Evolutionary conservation across 441 rosid genomes (phyloP).

Genomic region (Dalechampia spathulata): DNA sequence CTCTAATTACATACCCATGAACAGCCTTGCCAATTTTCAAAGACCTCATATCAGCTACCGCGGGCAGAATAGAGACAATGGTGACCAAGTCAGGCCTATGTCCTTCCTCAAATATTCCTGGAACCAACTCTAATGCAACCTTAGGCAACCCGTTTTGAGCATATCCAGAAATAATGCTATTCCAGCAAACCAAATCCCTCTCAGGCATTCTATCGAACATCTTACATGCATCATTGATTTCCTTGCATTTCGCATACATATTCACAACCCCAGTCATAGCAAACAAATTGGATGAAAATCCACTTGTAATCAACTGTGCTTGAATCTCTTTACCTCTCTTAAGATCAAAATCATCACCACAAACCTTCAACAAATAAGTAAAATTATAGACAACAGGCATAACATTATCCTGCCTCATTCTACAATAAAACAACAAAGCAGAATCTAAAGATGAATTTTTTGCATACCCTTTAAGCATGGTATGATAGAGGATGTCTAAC

Average conservation of each 20-base stretch:
- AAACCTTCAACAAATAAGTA: slow-evolving; percentile 67
- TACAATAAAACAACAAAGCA: slow-evolving; percentile 44
- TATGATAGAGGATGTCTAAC: slow-evolving; percentile 61
- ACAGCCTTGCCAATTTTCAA: slow-evolving; percentile 58
- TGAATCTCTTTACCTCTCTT: slow-evolving; percentile 68
- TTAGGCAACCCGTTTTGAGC: slow-evolving; percentile 67
- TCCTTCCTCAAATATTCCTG: slow-evolving; percentile 51
- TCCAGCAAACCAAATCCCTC: slow-evolving; percentile 86
- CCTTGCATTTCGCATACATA: slow-evolving; percentile 62
- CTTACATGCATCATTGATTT: slow-evolving; percentile 47
- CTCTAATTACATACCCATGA: slow-evolving; percentile 63
- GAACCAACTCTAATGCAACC: slow-evolving; percentile 50
- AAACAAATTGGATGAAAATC: slow-evolving; percentile 50
- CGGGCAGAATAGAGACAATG: slow-evolving; percentile 72
- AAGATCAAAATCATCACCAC: slow-evolving; percentile 53
- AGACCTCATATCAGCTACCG: slow-evolving; percentile 49
- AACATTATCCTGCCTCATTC: slow-evolving; percentile 60
- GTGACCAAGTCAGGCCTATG: slow-evolving; percentile 62
- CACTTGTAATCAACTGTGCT: slow-evolving; percentile 54
- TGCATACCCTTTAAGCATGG: slow-evolving; percentile 78
- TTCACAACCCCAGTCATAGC: slow-evolving; percentile 74
- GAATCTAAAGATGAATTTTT: slow-evolving; percentile 42
- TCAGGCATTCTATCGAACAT: slow-evolving; percentile 76
- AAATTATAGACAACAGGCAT: slow-evolving; percentile 71
- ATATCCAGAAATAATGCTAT: slow-evolving; percentile 69